These are phyloP conservation scores for Sclerotinia glacialis DNA, from an alignment of 2,329 filamentous ascomycete genomes.

Conservation along the genomic window DNA sequence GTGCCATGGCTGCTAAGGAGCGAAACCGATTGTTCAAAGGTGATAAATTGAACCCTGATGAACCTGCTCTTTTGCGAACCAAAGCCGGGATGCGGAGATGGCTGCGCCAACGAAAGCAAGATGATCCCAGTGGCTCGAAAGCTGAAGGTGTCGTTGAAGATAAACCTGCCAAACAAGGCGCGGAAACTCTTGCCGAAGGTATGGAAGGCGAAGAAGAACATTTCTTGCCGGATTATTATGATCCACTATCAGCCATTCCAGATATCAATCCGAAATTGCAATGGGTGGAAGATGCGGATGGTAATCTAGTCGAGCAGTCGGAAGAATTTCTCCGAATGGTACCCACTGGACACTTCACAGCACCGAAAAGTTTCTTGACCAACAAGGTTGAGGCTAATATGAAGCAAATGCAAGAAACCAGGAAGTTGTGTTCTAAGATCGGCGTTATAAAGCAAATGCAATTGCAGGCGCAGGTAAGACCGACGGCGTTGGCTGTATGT, in stretches of 20 bases:
- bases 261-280: slow-evolving; percentile 74
- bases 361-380: slow-evolving; percentile 70
- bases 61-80: slow-evolving; percentile 79
- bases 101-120: slow-evolving; percentile 73
- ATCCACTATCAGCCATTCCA: slow-evolving; percentile 79
- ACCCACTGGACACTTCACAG: slow-evolving; percentile 69
- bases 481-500: slow-evolving; percentile 11
- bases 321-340: slow-evolving; percentile 81
- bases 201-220: slow-evolving; percentile 80
- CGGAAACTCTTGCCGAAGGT: slow-evolving; percentile 87
- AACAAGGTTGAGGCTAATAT: slow-evolving; percentile 88
- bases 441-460: slow-evolving; percentile 99
- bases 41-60: slow-evolving; percentile 79
- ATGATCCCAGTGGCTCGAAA: slow-evolving; percentile 48
- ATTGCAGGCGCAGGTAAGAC: slow-evolving; percentile 81
- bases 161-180: slow-evolving; percentile 49
- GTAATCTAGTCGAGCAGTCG: slow-evolving; percentile 81
- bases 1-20: slow-evolving; percentile 81
- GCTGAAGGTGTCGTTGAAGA: slow-evolving; percentile 47
- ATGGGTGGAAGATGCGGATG: slow-evolving; percentile 88
- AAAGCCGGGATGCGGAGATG: slow-evolving; percentile 89
- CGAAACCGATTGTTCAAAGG: slow-evolving; percentile 82
- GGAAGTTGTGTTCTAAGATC: slow-evolving; percentile 94
- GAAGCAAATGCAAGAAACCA: slow-evolving; percentile 91
- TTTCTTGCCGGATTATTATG: slow-evolving; percentile 91